phyloP scores from a whole-genome alignment of 164 flowering plant genomes.

The Stephania yunnanensis region DNA sequence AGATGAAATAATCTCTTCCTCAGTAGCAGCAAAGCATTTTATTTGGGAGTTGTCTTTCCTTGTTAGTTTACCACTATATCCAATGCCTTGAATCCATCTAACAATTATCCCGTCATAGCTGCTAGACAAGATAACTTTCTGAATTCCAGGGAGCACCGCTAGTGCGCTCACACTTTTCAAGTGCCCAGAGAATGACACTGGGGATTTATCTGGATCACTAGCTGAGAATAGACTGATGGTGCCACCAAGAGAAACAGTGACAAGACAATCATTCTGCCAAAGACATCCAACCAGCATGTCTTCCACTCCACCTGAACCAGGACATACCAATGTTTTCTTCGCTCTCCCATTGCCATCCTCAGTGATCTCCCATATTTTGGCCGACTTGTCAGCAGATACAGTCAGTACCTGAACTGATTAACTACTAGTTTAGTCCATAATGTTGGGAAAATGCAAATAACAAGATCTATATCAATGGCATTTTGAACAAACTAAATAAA shows the following conservation, averaged over 20 bases:
- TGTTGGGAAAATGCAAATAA: neutral
- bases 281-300: conserved; percentile 98
- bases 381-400: conserved; percentile 95
- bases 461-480: neutral
- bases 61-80: conserved; percentile 69
- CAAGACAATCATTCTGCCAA: conserved; percentile 85
- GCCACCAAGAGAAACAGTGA: conserved; percentile 94
- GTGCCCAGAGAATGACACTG: conserved; percentile 74
- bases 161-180: conserved; percentile 71
- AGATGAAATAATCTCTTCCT: conserved; percentile 69
- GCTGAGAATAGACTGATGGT: conserved; percentile 70
- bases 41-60: conserved; percentile 79
- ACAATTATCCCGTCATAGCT: conserved; percentile 91
- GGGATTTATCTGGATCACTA: conserved; percentile 68
- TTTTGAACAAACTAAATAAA: neutral
- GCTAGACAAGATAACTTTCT: conserved; percentile 57
- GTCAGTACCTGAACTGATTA: conserved; percentile 61
- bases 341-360: conserved; percentile 72
- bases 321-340: conserved; percentile 53
- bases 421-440: conserved; percentile 11
- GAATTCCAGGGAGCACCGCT: conserved; percentile 49
- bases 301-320: conserved; percentile 86
- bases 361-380: conserved; percentile 85
- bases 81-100: conserved; percentile 83
- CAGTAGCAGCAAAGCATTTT: conserved; percentile 73